Evolutionary conservation across 331 rosid species (phyloP).

Genomic region (Telfairia occidentalis): DNA sequence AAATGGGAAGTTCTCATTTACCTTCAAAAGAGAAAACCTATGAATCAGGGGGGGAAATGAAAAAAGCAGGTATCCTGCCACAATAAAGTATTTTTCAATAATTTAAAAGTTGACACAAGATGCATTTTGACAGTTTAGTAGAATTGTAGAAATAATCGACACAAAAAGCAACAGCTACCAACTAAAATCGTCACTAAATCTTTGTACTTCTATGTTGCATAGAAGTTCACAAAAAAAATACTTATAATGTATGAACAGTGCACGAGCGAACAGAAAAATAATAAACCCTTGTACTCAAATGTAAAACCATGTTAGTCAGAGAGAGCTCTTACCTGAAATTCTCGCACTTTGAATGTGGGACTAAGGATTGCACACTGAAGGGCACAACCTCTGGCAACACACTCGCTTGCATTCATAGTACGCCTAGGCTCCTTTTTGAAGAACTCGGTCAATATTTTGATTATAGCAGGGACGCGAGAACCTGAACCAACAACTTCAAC

Average conservation of each 20-base stretch:
- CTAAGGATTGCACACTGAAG: slow-evolving; percentile 91
- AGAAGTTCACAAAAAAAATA: neutral
- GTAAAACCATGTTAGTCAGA: neutral
- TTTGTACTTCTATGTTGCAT: neutral
- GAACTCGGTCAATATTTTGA: slow-evolving; percentile 69
- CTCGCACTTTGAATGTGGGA: slow-evolving; percentile 91
- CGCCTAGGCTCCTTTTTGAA: slow-evolving; percentile 88
- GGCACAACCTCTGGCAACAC: slow-evolving; percentile 90
- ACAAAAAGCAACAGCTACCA: neutral
- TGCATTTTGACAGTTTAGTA: neutral
- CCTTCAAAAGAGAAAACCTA: slow-evolving; percentile 30
- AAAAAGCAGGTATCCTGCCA: neutral
- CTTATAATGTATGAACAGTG: neutral
- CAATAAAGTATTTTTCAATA: neutral
- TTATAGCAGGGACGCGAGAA: slow-evolving; percentile 83
- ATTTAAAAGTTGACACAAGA: neutral
- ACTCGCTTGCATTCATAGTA: slow-evolving; percentile 95
- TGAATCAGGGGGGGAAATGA: neutral
- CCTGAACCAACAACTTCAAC: slow-evolving; percentile 97
- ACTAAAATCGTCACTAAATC: neutral
- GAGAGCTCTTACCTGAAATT: slow-evolving; percentile 58
- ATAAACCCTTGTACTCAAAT: neutral
- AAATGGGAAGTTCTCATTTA: slow-evolving; percentile 74
- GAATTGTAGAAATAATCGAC: neutral
- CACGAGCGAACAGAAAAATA: neutral